phyloP scores from a whole-genome alignment of 371 early-diverging fungal genomes.

The Conidiobolus coronatus region DNA sequence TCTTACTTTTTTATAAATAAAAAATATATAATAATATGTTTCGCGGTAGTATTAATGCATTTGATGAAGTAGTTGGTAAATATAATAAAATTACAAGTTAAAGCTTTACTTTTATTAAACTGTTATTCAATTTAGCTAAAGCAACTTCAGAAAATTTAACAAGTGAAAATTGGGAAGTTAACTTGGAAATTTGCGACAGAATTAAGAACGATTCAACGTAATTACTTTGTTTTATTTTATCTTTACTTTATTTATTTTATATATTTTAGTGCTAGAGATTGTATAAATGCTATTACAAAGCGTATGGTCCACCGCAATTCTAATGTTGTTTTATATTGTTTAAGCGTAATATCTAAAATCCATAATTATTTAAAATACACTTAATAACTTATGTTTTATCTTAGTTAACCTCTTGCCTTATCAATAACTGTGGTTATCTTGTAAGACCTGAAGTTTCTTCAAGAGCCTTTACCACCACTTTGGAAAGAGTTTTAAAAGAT shows the following conservation, averaged over 20 bases:
- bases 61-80: slow-evolving; percentile 5
- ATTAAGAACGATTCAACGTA: slow-evolving; percentile 13
- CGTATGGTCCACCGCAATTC: slow-evolving; percentile 8
- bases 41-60: slow-evolving; percentile 3
- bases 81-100: not conserved
- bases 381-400: not conserved
- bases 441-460: slow-evolving; percentile 69
- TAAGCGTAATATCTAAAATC: slow-evolving; percentile 6
- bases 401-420: slow-evolving; percentile 21
- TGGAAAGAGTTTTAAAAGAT: slow-evolving; percentile 50
- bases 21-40: not conserved
- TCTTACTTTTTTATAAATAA: not conserved
- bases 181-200: slow-evolving; percentile 70
- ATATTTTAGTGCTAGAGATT: slow-evolving; percentile 7
- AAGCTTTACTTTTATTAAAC: not conserved
- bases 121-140: slow-evolving; percentile 16
- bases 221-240: too few species aligned
- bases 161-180: slow-evolving; percentile 79
- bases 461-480: slow-evolving; percentile 57
- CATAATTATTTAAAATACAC: not conserved
- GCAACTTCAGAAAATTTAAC: slow-evolving; percentile 83
- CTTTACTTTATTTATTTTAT: too few species aligned
- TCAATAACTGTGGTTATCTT: slow-evolving; percentile 68
- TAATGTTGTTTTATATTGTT: slow-evolving; percentile 7
- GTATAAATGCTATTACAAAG: slow-evolving; percentile 7